Percentiles rank a stretch among this genome's conserved stretches.
Evolutionary conservation across 305 asterid genomes (phyloP).

Genomic region (Fraxinus latifolia): DNA sequence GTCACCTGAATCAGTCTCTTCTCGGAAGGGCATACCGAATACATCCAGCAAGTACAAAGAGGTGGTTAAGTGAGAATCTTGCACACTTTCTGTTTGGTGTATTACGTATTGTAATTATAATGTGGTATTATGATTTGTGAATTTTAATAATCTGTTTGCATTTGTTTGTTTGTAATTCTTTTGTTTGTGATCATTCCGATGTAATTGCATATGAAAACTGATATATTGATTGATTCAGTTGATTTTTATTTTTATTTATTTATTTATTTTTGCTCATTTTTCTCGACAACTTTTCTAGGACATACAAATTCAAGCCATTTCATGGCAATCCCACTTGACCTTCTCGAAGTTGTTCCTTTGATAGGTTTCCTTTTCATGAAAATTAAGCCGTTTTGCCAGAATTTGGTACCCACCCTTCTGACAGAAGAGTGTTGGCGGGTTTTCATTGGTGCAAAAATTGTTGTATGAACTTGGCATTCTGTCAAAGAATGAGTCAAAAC

Average conservation of each 20-base stretch:
- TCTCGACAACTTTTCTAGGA: not conserved
- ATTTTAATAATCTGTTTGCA: not conserved
- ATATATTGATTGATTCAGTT: not conserved
- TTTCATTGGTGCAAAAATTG: not conserved
- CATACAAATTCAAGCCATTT: not conserved
- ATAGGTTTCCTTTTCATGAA: not conserved
- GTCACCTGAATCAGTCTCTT: conserved; percentile 24
- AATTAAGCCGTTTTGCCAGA: not conserved
- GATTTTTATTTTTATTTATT: not conserved
- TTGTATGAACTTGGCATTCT: not conserved
- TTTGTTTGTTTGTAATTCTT: not conserved
- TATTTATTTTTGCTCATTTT: not conserved
- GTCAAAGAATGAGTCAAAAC: not conserved
- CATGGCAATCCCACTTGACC: not conserved
- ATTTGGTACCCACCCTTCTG: not conserved
- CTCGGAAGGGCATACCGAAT: conserved; percentile 73
- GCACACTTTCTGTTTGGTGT: not conserved
- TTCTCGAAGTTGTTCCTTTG: not conserved
- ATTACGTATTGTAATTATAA: not conserved
- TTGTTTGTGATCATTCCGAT: not conserved
- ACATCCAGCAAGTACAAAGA: conserved; percentile 83
- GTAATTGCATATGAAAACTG: not conserved
- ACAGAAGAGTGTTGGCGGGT: not conserved
- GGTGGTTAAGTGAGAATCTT: conserved; percentile 37
- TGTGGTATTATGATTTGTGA: conserved; percentile 1